Evolutionary conservation across 306 rosid species (phyloP), one percentile per base, ranked within the genome.

Genomic region (Casuarina cunninghamiana): DNA sequence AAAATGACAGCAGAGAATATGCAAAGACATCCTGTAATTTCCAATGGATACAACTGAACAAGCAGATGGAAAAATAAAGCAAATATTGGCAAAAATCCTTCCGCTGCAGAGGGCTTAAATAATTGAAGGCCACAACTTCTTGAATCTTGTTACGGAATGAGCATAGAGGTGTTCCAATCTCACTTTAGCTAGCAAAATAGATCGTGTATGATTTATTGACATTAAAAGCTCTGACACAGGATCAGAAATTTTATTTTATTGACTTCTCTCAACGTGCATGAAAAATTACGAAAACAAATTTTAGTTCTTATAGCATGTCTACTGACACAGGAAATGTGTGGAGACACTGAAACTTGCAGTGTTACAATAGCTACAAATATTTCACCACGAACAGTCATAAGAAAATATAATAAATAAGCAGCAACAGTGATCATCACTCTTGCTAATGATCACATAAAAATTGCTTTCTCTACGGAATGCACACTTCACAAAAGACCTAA

Each of bases 1-100:
- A 38, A 46, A 49, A 82, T 60, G 69, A 10, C 74, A 61, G 71
- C 16, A 66, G 71, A 66, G 50, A 54, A 49, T 2, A 54, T 53
- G 65, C 65, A 50, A 71, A 73, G 54, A 26, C 32, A 57, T 35
- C 9, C 17, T 17, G 16, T n/a, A 17, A 66, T n/a, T 66, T 26
- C 71, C 50, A 6, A 42, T 66, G 15, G 9, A 41, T 16, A 66
- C 42, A 26, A 66, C 2, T 15, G 21, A 6, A 13, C 12, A 19
- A n/a, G 35, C 17, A 66, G 50, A 69, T 17, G 63, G 63, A 39
- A 39, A 48, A 73, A 49, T 38, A 46, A 74, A 69, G 48, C 12
- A 62, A 15, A 12, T 26, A 17, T 38, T 1, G 46, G 45, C 51
- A 45, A 77, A 70, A 46, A n/a, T n/a, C 63, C 51, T 67, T 53